Percentiles rank a stretch among this genome's conserved stretches.
phyloP scores from a whole-genome alignment of 2,329 filamentous ascomycete genomes.

The Aotearoamyces nothofagi region DNA sequence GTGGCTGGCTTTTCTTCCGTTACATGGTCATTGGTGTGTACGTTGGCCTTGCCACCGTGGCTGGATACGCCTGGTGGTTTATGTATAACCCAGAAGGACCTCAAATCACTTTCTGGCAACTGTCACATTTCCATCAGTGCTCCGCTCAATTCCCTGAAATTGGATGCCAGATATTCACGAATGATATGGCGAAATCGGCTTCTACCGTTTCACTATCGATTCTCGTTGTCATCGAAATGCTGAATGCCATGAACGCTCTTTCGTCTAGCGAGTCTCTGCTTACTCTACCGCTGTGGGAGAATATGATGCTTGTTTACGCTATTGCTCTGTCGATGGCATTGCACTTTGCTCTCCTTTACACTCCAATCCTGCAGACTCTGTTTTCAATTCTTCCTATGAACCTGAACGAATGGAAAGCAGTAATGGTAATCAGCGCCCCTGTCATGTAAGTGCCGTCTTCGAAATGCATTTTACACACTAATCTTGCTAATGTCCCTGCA shows the following conservation, averaged over 20 bases:
- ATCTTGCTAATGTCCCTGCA: conserved; percentile 16
- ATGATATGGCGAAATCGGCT: conserved; percentile 74
- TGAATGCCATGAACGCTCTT: conserved; percentile 96
- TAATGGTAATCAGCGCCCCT: conserved; percentile 73
- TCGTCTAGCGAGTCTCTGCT: conserved; percentile 90
- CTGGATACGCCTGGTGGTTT: conserved; percentile 99
- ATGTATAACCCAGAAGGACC: conserved; percentile 87
- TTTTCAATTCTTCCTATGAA: conserved; percentile 87
- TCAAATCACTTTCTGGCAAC: conserved; percentile 79
- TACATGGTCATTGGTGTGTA: conserved; percentile 95
- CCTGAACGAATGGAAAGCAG: conserved; percentile 81
- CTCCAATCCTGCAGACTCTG: conserved; percentile 70
- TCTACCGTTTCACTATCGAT: conserved; percentile 87
- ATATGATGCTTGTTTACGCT: conserved; percentile 96
- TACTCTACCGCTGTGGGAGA: conserved; percentile 91
- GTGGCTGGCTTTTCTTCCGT: conserved; percentile 92
- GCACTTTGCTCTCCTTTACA: conserved; percentile 89
- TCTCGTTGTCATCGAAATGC: conserved; percentile 96
- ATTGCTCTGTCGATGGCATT: conserved; percentile 86
- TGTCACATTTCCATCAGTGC: conserved; percentile 91
- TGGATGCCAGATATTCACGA: conserved; percentile 81
- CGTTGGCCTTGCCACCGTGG: conserved; percentile 86
- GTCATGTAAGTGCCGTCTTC: conserved; percentile 57
- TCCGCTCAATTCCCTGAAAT: conserved; percentile 73
- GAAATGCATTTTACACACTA: neutral